A percentile compares a stretch with the other conserved stretches of the same genome.
Evolutionary conservation across 1,139 yeast species (phyloP).

Genomic region (Yamadazyma sp.): DNA sequence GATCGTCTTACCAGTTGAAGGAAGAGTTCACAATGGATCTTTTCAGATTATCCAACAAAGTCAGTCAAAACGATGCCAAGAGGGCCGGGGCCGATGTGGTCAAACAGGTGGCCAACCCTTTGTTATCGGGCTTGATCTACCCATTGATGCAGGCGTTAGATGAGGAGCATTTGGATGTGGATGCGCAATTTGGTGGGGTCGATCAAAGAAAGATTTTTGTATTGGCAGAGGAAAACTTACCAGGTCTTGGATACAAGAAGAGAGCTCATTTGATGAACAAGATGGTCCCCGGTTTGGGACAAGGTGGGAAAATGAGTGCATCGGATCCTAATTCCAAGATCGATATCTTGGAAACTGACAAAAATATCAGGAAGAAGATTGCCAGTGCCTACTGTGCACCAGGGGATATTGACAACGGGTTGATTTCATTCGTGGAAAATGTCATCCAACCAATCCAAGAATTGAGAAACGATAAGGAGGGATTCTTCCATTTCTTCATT

Average conservation of each 20-base stretch:
- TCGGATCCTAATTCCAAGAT: constrained; percentile 98
- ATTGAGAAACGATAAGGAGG: constrained; percentile 56
- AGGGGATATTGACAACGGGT: constrained; percentile 89
- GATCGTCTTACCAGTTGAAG: constrained; percentile 82
- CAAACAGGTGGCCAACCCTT: constrained; percentile 93
- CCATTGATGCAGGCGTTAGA: constrained; percentile 99
- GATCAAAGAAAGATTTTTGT: constrained; percentile 98
- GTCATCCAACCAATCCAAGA: constrained; percentile 87
- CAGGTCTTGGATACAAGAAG: constrained; percentile 85
- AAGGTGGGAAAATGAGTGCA: constrained; percentile 99
- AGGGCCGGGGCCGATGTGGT: constrained; percentile 99
- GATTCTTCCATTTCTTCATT: constrained; percentile 63
- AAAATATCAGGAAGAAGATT: constrained; percentile 84
- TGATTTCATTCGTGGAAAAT: constrained; percentile 78
- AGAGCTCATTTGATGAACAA: constrained; percentile 98
- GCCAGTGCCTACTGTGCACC: constrained; percentile 94
- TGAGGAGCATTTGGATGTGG: constrained; percentile 85
- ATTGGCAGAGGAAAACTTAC: constrained; percentile 93
- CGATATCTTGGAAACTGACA: constrained; percentile 88
- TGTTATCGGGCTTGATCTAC: constrained; percentile 89
- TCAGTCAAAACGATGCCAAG: constrained; percentile 93
- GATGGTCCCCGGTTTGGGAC: constrained; percentile 96
- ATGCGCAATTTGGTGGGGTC: constrained; percentile 97
- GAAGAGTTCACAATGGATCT: constrained; percentile 84
- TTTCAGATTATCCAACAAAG: constrained; percentile 77